These are phyloP conservation scores for Cyclocybe aegerita DNA, from an alignment of 768 basidiomycete genomes.

Conservation along the genomic window DNA sequence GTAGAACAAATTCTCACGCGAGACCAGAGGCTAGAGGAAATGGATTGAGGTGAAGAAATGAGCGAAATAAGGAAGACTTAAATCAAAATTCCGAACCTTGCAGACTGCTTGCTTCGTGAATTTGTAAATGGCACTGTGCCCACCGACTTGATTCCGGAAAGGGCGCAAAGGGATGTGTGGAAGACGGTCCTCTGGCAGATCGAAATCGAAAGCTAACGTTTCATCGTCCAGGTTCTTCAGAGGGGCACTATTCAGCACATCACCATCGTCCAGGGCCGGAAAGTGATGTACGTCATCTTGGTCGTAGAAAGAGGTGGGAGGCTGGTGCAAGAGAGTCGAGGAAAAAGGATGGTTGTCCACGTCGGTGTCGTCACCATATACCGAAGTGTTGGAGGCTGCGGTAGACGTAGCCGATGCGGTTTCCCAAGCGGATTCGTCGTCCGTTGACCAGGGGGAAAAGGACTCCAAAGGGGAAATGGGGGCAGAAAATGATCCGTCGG, in stretches of 20 bases:
- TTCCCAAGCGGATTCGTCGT: slow-evolving; percentile 79
- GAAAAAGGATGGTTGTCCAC: slow-evolving; percentile 11
- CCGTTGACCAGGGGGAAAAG: slow-evolving; percentile 69
- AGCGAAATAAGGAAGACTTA: slow-evolving; percentile 15
- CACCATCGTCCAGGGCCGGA: slow-evolving; percentile 11
- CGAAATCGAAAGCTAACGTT: slow-evolving; percentile 32
- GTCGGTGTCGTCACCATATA: slow-evolving; percentile 16
- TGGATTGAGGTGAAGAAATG: slow-evolving; percentile 20
- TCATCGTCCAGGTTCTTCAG: slow-evolving; percentile 24
- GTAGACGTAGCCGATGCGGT: slow-evolving; percentile 65
- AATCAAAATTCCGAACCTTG: slow-evolving; percentile 65
- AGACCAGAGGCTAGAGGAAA: slow-evolving; percentile 79
- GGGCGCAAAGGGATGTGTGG: slow-evolving; percentile 93
- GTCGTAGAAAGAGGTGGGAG: background rate
- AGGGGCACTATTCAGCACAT: slow-evolving; percentile 18
- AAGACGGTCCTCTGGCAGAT: slow-evolving; percentile 56
- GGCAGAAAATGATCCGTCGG: slow-evolving; percentile 18
- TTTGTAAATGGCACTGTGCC: slow-evolving; percentile 96
- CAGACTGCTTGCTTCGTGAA: slow-evolving; percentile 98
- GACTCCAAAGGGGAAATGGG: slow-evolving; percentile 34
- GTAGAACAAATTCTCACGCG: slow-evolving; percentile 96
- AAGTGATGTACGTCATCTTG: slow-evolving; percentile 2
- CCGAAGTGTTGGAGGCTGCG: slow-evolving; percentile 56
- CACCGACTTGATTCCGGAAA: slow-evolving; percentile 97
- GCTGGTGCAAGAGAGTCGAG: slow-evolving; percentile 13